Percentiles rank a stretch among this genome's conserved stretches.
Conservation (phyloP, 2,329 filamentous ascomycete species). For the Pseudodiploospora longispora region DNA sequence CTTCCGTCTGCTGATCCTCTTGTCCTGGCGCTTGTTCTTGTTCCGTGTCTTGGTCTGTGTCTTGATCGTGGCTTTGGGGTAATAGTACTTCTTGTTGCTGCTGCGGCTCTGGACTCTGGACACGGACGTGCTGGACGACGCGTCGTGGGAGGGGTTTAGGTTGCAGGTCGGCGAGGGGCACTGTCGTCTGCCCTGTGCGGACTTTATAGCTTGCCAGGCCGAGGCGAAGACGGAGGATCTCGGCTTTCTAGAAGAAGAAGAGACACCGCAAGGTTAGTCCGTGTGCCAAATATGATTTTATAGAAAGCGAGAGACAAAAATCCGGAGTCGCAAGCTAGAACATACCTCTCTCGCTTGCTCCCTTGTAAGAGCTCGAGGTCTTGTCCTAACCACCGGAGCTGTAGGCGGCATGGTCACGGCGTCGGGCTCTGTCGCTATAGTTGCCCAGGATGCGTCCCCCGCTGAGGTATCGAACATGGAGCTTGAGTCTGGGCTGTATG, state of each 20-base stretch:
- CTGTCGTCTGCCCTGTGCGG: slow-evolving; percentile 59
- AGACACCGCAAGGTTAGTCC: neutral
- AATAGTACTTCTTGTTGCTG: too few relatives aligned
- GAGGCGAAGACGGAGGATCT: slow-evolving; percentile 60
- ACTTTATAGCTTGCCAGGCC: slow-evolving; percentile 68
- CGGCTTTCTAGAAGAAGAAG: slow-evolving; percentile 42
- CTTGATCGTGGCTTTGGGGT: too few relatives aligned
- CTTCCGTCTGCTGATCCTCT: too few relatives aligned
- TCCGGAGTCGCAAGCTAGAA: neutral
- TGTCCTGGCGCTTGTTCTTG: too few relatives aligned
- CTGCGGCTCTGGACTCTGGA: too few relatives aligned
- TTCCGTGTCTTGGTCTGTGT: too few relatives aligned
- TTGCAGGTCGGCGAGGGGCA: slow-evolving; percentile 55
- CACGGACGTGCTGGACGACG: slow-evolving; percentile 15
- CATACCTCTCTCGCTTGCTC: slow-evolving; percentile 46
- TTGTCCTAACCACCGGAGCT: slow-evolving; percentile 8
- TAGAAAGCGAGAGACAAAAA: neutral
- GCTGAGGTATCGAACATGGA: slow-evolving; percentile 43
- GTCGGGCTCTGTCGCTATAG: slow-evolving; percentile 43
- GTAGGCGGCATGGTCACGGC: slow-evolving; percentile 4
- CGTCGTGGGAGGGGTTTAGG: slow-evolving; percentile 20
- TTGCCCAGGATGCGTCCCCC: slow-evolving; percentile 40
- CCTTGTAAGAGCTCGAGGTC: slow-evolving; percentile 32
- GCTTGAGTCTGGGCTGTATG: slow-evolving; percentile 33
- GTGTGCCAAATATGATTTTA: neutral